Evolutionary conservation across 805 yeast species (phyloP), one percentile per base, ranked within the genome.

Genomic region (Ogataea methylovora): DNA sequence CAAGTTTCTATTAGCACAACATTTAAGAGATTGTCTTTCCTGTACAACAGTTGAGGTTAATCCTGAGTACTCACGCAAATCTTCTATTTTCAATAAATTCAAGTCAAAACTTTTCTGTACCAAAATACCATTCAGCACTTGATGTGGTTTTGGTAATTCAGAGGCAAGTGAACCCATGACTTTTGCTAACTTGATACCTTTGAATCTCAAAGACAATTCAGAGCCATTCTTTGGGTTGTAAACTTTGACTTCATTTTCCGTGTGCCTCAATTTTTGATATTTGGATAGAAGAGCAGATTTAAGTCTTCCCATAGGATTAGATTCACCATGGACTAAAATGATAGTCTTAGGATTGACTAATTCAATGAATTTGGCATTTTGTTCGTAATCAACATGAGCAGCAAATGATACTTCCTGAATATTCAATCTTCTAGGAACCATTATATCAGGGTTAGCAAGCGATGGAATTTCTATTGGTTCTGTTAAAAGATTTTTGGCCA

Each of bases 331-430:
- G 2, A 92, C 99, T 35, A 92, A 69, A 38, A 90, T 86, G 40
- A 92, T 84, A 35, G 83, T 78, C 39, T 72, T 72, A 0, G 99
- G 95, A 38, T 82, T 81, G 3, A 92, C 85, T 39, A 78, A 66
- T 45, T 88, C 96, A 39, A 92, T 92, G 51, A 92, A 92, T 37
- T 83, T 84, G 2, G 95, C 67, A 47, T 92, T 92, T 52, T 92
- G 96, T 48, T 84, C 86, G 58, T 82, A 92, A 54, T 92, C 99
- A 16, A 92, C 99, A 59, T 92, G 99, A 0, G 99, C 99, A n/a
- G 98, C 97, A 67, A 92, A 92, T 2, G 97, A 88, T 4, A 92
- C 81, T 57, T 92, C 99, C 44, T 90, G 97, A 13, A 92, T 79
- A 30, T 73, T 74, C 36, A 94, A 61, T 43, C 97, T 70, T 51